Evolutionary conservation across 2,329 filamentous ascomycete species (phyloP).

Genomic region (Penicillium sp.): DNA sequence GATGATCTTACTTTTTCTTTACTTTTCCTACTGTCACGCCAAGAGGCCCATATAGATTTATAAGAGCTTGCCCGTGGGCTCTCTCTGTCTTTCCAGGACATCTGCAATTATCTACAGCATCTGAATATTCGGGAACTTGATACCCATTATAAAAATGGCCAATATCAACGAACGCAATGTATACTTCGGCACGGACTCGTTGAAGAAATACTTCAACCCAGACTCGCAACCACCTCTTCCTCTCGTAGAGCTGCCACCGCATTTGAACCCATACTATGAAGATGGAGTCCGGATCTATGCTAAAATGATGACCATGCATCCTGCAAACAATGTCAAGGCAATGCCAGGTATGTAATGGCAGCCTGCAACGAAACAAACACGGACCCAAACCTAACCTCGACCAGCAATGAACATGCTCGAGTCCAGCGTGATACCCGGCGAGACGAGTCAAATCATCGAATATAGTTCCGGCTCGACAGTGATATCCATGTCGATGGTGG

Average conservation of each 20-base stretch:
- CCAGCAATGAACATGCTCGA: slow-evolving; percentile 55
- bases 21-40: slow-evolving; percentile 8
- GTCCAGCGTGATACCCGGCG: slow-evolving; percentile 42
- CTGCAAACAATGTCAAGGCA: slow-evolving; percentile 66
- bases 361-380: not conserved
- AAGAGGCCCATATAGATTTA: slow-evolving; percentile 6
- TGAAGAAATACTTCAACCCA: slow-evolving; percentile 62
- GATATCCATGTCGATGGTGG: slow-evolving; percentile 60
- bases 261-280: slow-evolving; percentile 58
- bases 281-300: slow-evolving; percentile 65
- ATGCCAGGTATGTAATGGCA: slow-evolving; percentile 48
- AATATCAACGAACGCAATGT: slow-evolving; percentile 51
- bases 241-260: slow-evolving; percentile 61
- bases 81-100: not conserved
- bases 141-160: slow-evolving; percentile 18
- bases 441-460: slow-evolving; percentile 58
- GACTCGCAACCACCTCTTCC: slow-evolving; percentile 60
- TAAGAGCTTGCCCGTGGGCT: not conserved
- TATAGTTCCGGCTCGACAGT: slow-evolving; percentile 65
- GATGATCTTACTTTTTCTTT: not conserved
- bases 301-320: slow-evolving; percentile 67
- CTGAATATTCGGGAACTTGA: not conserved
- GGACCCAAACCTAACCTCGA: not conserved
- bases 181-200: slow-evolving; percentile 58
- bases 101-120: too few species aligned